These are phyloP conservation scores for Prototheca stagnorum DNA, from an alignment of 163 green algal genomes.

Conservation along the genomic window DNA sequence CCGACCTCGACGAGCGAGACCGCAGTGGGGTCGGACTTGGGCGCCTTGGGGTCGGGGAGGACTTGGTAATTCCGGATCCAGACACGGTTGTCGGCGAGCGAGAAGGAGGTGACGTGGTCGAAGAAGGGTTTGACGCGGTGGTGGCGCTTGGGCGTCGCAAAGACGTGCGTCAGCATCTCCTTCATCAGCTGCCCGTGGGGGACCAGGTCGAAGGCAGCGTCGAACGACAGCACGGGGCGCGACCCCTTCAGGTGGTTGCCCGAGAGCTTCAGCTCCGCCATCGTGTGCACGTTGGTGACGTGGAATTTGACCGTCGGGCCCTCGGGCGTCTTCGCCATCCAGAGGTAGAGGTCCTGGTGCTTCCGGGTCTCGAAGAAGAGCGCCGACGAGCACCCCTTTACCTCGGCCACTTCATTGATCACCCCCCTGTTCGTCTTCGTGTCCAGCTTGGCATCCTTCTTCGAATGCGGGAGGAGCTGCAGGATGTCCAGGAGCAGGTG, in stretches of 20 bases:
- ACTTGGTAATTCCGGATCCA: conserved; percentile 98
- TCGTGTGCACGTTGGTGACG: conserved; percentile 87
- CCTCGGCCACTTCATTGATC: conserved; percentile 86
- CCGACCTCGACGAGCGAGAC: conserved; percentile 78
- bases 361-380: conserved; percentile 93
- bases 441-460: conserved; percentile 90
- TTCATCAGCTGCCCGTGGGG: conserved; percentile 84
- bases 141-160: conserved; percentile 74
- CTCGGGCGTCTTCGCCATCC: conserved; percentile 67
- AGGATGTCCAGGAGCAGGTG: conserved; percentile 83
- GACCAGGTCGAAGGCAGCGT: conserved; percentile 61
- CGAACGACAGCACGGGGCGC: conserved; percentile 72
- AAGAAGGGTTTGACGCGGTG: conserved; percentile 94
- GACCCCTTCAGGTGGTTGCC: conserved; percentile 91
- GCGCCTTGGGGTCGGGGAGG: conserved; percentile 53
- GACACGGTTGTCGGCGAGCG: conserved; percentile 66
- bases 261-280: conserved; percentile 91
- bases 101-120: conserved; percentile 89
- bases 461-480: conserved; percentile 74
- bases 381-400: conserved; percentile 66
- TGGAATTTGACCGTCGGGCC: conserved; percentile 87
- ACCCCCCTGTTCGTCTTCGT: conserved; percentile 67
- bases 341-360: conserved; percentile 87
- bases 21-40: conserved; percentile 35
- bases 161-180: conserved; percentile 80